These are phyloP conservation scores for Ceratocystis huliohia DNA, from an alignment of 2,329 filamentous ascomycete species.

Conservation along the genomic window DNA sequence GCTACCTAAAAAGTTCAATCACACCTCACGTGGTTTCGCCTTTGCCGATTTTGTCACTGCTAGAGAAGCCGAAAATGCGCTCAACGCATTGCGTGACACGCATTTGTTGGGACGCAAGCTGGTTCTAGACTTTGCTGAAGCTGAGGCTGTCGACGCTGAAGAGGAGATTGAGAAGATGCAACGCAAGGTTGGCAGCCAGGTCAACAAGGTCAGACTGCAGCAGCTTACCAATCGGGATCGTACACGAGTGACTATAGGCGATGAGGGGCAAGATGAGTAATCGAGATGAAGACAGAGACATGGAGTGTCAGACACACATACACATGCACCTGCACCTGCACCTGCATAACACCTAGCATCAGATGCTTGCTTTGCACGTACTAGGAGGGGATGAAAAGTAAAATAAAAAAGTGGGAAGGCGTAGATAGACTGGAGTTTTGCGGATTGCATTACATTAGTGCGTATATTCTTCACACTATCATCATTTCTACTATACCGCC, in stretches of 20 bases:
- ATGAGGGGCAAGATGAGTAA: constrained; percentile 49
- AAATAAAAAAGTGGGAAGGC: too few species aligned
- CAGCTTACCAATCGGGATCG: constrained; percentile 72
- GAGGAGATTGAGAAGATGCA: constrained; percentile 96
- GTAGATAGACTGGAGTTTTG: not conserved
- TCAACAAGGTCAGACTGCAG: constrained; percentile 81
- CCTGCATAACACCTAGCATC: not conserved
- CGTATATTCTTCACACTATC: not conserved
- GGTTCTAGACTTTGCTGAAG: constrained; percentile 82
- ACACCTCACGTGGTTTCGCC: constrained; percentile 78
- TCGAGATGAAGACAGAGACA: not conserved
- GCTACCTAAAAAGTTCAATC: constrained; percentile 89
- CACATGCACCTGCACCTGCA: not conserved
- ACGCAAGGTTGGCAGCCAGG: constrained; percentile 82
- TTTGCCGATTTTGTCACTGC: constrained; percentile 93
- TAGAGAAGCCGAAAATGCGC: constrained; percentile 78
- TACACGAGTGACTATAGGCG: constrained; percentile 77
- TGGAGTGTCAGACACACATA: not conserved
- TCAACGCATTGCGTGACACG: constrained; percentile 82
- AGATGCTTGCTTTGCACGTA: too few species aligned
- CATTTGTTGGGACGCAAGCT: constrained; percentile 83
- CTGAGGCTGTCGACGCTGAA: constrained; percentile 80
- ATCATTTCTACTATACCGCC: not conserved
- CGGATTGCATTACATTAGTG: not conserved
- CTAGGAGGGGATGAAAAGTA: too few species aligned